These are phyloP conservation scores for Medicago ruthenica DNA, from an alignment of 306 rosid genomes.

Conservation along the genomic window DNA sequence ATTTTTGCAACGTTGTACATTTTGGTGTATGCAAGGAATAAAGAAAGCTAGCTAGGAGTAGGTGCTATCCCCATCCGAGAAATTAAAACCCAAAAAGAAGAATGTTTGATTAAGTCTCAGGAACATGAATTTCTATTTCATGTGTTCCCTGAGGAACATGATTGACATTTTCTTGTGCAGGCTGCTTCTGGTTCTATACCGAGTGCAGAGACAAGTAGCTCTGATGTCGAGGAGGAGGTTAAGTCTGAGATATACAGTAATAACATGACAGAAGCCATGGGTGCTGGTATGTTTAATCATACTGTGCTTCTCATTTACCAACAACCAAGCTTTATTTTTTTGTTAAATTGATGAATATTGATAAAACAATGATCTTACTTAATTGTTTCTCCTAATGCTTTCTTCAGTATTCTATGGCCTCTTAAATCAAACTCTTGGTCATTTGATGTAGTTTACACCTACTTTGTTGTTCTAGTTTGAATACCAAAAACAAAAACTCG, in stretches of 20 bases:
- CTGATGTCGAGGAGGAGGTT: slow-evolving; percentile 66
- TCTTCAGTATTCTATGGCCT: background rate
- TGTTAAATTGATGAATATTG: background rate
- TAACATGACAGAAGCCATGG: slow-evolving; percentile 95
- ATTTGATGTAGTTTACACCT: too few species aligned
- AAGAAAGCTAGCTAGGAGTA: too few species aligned
- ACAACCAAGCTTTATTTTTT: background rate
- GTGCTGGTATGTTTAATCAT: slow-evolving; percentile 77
- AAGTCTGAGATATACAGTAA: slow-evolving; percentile 77
- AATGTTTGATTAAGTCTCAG: slow-evolving; percentile 23
- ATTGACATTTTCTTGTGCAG: slow-evolving; percentile 53
- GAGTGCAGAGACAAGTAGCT: slow-evolving; percentile 63
- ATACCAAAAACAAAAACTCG: too few species aligned
- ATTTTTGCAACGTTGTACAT: background rate
- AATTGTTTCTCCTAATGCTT: slow-evolving; percentile 24
- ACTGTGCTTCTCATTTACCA: slow-evolving; percentile 21
- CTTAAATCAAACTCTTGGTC: slow-evolving; percentile 10
- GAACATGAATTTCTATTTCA: too few species aligned
- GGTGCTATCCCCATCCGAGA: too few species aligned
- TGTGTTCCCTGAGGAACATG: too few species aligned
- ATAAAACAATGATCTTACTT: slow-evolving; percentile 8
- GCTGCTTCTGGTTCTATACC: slow-evolving; percentile 74
- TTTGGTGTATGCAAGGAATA: slow-evolving; percentile 24
- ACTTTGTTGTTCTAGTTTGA: too few species aligned
- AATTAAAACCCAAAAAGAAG: slow-evolving; percentile 1